Evolutionary conservation across 441 rosid genomes (phyloP).

Genomic region (Populus hybrid): DNA sequence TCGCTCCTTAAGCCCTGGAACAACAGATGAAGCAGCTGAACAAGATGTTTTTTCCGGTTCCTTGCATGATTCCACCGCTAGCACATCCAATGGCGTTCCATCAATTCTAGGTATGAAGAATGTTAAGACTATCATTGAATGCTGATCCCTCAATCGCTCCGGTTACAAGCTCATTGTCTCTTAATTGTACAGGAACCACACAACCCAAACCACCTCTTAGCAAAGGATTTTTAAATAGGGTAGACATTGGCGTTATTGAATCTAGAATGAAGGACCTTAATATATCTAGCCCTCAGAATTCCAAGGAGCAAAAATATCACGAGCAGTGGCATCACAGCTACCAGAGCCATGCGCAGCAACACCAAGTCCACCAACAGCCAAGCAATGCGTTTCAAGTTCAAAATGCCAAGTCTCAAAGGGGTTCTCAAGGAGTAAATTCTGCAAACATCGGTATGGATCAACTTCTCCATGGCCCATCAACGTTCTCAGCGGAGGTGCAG

Average conservation of each 20-base stretch:
- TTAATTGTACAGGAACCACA: conserved; percentile 18
- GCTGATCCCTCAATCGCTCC: conserved; percentile 13
- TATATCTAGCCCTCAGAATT: conserved; percentile 28
- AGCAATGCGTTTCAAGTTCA: conserved; percentile 38
- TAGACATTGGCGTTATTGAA: conserved; percentile 22
- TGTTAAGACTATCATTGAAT: conserved; percentile 10
- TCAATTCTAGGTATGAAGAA: conserved; percentile 22
- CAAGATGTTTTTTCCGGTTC: conserved; percentile 28
- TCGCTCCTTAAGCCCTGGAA: conserved; percentile 37
- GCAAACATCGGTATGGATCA: conserved; percentile 32
- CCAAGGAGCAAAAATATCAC: conserved; percentile 23
- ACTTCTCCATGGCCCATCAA: conserved; percentile 31
- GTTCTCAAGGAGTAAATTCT: conserved; percentile 36
- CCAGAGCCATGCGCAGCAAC: conserved; percentile 18
- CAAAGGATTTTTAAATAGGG: conserved; percentile 17
- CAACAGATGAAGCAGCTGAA: conserved; percentile 31
- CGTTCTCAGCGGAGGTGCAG: conserved; percentile 37
- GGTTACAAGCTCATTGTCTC: conserved; percentile 21
- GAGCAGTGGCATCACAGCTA: conserved; percentile 28
- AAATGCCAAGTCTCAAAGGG: conserved; percentile 29
- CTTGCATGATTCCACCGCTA: conserved; percentile 23
- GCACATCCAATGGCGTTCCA: conserved; percentile 24
- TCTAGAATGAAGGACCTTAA: conserved; percentile 40
- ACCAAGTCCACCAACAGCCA: conserved; percentile 32
- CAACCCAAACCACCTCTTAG: conserved; percentile 5